A percentile compares a stretch with the other conserved stretches of the same genome.
phyloP scores from a whole-genome alignment of 805 yeast genomes.

The Ogataea nitratoaversa region DNA sequence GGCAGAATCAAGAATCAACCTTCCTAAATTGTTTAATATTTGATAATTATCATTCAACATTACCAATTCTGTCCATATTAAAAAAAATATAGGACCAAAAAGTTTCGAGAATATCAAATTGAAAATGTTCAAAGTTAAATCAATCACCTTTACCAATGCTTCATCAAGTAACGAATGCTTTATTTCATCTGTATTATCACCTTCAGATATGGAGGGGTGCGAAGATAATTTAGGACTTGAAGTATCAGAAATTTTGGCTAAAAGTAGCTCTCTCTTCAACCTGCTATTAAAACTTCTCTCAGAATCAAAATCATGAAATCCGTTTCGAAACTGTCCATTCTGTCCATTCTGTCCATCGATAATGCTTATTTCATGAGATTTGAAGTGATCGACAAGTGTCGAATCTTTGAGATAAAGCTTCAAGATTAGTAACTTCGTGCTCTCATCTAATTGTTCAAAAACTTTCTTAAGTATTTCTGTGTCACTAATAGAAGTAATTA shows the following conservation, averaged over 20 bases:
- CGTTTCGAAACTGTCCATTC: too few relatives aligned
- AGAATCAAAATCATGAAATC: too few relatives aligned
- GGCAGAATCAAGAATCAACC: neutral
- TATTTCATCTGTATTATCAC: too few relatives aligned
- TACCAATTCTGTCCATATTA: slow-evolving; percentile 4
- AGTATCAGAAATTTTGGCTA: too few relatives aligned
- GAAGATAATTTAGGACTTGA: too few relatives aligned
- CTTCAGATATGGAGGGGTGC: too few relatives aligned
- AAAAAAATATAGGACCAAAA: slow-evolving; percentile 1
- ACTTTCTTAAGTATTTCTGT: slow-evolving; percentile 3
- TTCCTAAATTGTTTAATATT: slow-evolving; percentile 1
- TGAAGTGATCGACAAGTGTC: slow-evolving; percentile 10
- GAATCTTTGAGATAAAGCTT: slow-evolving; percentile 18
- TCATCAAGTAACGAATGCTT: too few relatives aligned
- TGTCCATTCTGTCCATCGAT: too few relatives aligned
- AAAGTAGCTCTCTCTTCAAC: too few relatives aligned
- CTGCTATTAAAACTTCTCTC: too few relatives aligned
- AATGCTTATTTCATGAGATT: too few relatives aligned
- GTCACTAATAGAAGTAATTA: slow-evolving; percentile 14
- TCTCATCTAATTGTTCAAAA: slow-evolving; percentile 10
- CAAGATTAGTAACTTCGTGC: slow-evolving; percentile 16
- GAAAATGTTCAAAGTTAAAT: neutral
- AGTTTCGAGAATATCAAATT: slow-evolving; percentile 1
- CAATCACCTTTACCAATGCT: slow-evolving; percentile 2
- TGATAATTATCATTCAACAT: slow-evolving; percentile 8